Evolutionary conservation across 108 stramenopile species (phyloP), one percentile per base, ranked within the genome.

Genomic region (Parietichytrium sp.): DNA sequence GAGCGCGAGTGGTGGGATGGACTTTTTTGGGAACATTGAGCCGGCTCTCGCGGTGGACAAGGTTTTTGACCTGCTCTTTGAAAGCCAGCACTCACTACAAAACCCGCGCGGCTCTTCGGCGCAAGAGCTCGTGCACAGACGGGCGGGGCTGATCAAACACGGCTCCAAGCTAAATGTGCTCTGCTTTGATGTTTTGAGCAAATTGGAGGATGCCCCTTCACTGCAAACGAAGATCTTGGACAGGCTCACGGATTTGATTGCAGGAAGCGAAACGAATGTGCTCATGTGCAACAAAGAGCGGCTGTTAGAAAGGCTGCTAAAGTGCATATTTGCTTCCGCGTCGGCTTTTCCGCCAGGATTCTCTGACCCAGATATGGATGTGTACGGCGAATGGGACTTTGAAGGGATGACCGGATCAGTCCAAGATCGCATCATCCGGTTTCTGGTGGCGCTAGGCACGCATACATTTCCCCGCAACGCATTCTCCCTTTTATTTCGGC

Each of bases 111-210:
- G n/a, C n/a, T n/a, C n/a, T n/a, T n/a, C n/a, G n/a, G n/a, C n/a
- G n/a, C n/a, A n/a, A n/a, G n/a, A n/a, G n/a, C n/a, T n/a, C n/a
- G n/a, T n/a, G n/a, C n/a, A n/a, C n/a, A n/a, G n/a, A n/a, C n/a
- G n/a, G n/a, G n/a, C n/a, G n/a, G n/a, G n/a, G n/a, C n/a, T n/a
- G n/a, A n/a, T n/a, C n/a, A n/a, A n/a, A n/a, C n/a, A n/a, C n/a
- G n/a, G n/a, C n/a, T n/a, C n/a, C n/a, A n/a, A 72, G 61, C 61
- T 72, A n/a, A 45, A 72, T 72, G 36, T 72, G 36, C 10, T 72
- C 1, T 72, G 36, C 61, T 72, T 72, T 1, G 10, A 38, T 12
- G 38, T 72, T 25, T 27, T 72, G 15, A 16, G 42, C 38, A 10
- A n/a, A 6, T 20, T 72, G 10, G n/a, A 72, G 6, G 33, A 36